Evolutionary conservation across 2,329 filamentous ascomycete genomes (phyloP).

Genomic region (Aspergillus novofumigatus): DNA sequence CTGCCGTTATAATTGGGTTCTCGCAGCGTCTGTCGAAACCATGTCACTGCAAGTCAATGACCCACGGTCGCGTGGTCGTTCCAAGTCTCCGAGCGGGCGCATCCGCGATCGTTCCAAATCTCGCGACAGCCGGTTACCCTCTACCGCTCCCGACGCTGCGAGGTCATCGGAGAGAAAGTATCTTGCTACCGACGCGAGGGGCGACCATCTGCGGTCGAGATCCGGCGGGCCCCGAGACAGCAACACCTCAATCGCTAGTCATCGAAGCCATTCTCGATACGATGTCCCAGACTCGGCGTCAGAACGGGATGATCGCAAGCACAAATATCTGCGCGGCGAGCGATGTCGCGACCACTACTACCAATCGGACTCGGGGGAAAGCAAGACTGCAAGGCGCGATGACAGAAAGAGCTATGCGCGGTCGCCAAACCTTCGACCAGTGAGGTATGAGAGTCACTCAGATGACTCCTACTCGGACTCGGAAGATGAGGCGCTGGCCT

Average conservation of each 20-base stretch:
- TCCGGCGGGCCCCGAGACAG: slow-evolving; percentile 13
- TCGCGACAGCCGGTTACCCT: slow-evolving; percentile 36
- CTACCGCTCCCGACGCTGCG: slow-evolving; percentile 25
- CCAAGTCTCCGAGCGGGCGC: slow-evolving; percentile 41
- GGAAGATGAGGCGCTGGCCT: slow-evolving; percentile 34
- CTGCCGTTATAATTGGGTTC: slow-evolving; percentile 4
- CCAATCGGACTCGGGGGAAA: slow-evolving; percentile 23
- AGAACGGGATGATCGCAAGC: slow-evolving; percentile 16
- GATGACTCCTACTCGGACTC: slow-evolving; percentile 28
- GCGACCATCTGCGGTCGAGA: slow-evolving; percentile 22
- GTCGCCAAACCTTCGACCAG: slow-evolving; percentile 18
- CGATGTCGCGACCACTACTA: slow-evolving; percentile 22
- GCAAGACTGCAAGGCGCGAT: slow-evolving; percentile 8
- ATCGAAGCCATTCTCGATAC: slow-evolving; percentile 19
- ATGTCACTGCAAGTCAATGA: slow-evolving; percentile 39
- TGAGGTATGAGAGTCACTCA: slow-evolving; percentile 19
- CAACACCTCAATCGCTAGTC: slow-evolving; percentile 3
- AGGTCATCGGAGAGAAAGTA: slow-evolving; percentile 18
- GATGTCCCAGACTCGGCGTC: slow-evolving; percentile 20
- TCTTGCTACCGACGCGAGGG: slow-evolving; percentile 26
- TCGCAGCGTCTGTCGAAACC: slow-evolving; percentile 3
- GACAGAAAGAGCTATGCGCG: slow-evolving; percentile 10
- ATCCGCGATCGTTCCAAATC: slow-evolving; percentile 41
- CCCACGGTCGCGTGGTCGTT: slow-evolving; percentile 42
- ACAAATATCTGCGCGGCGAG: slow-evolving; percentile 15